phyloP scores from a whole-genome alignment of 345 rosid genomes.

The Diplotaxis tenuifolia region DNA sequence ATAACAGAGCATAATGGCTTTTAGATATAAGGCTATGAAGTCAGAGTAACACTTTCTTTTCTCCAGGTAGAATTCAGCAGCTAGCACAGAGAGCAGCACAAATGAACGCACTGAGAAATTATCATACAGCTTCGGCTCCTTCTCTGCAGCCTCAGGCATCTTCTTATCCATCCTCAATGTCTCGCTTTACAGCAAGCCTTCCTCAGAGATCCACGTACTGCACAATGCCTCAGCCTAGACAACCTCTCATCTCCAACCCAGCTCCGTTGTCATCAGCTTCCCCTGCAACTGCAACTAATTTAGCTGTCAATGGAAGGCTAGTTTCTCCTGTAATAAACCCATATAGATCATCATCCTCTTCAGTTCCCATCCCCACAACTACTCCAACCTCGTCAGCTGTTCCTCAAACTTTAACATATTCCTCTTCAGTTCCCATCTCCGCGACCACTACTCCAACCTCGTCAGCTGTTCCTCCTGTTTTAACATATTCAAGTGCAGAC shows the following conservation, averaged over 20 bases:
- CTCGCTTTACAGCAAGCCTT: neutral
- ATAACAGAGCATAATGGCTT: constrained; percentile 6
- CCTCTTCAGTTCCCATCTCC: neutral
- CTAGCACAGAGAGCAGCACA: constrained; percentile 35
- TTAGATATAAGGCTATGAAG: neutral
- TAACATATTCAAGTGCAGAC: neutral
- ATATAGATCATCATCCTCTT: constrained; percentile 20
- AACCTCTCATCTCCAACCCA: constrained; percentile 25
- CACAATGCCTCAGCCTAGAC: constrained; percentile 35
- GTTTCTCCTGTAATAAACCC: neutral
- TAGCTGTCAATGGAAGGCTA: constrained; percentile 4
- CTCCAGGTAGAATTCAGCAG: constrained; percentile 17
- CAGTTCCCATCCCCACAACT: constrained; percentile 11
- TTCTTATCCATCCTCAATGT: constrained; percentile 11
- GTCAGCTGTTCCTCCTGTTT: neutral
- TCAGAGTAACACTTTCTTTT: constrained; percentile 6
- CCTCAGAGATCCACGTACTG: constrained; percentile 1
- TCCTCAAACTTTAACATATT: constrained; percentile 11
- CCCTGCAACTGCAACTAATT: constrained; percentile 6
- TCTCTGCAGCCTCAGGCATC: constrained; percentile 15
- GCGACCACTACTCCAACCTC: neutral
- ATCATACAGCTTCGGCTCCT: neutral
- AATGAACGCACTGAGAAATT: constrained; percentile 22
- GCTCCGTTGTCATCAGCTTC: constrained; percentile 27
- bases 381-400: neutral